Conservation (phyloP, 352 stramenopile species). For the Phytophthora nicotianae region DNA sequence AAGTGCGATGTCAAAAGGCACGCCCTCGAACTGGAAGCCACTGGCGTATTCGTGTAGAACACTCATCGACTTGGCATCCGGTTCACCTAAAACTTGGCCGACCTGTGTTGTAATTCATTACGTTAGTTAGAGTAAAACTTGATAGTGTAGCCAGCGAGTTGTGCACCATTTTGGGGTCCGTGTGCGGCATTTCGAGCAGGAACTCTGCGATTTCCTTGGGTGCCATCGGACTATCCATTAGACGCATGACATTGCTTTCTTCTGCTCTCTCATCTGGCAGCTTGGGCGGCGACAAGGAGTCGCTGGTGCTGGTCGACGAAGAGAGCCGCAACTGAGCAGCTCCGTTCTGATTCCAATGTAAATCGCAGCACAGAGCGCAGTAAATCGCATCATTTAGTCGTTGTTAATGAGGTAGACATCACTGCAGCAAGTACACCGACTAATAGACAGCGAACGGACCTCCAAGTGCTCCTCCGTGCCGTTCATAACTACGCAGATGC, state of each 20-base stretch:
- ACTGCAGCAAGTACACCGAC: neutral
- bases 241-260: constrained; percentile 37
- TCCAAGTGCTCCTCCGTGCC: constrained; percentile 17
- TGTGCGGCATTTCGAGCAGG: constrained; percentile 67
- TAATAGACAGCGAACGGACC: constrained; percentile 6
- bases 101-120: constrained; percentile 38
- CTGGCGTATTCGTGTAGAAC: constrained; percentile 79
- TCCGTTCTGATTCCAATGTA: constrained; percentile 2
- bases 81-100: constrained; percentile 69
- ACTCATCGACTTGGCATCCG: constrained; percentile 56
- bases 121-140: neutral
- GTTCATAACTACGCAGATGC: constrained; percentile 24
- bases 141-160: neutral
- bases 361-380: constrained; percentile 1
- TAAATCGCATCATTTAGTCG: constrained; percentile 1
- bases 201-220: constrained; percentile 69
- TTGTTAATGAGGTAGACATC: neutral
- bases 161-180: constrained; percentile 68
- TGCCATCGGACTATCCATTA: constrained; percentile 54
- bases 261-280: constrained; percentile 25
- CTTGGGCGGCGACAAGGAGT: constrained; percentile 20
- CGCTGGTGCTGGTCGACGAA: constrained; percentile 20
- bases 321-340: constrained; percentile 10
- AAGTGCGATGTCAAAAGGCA: constrained; percentile 68
- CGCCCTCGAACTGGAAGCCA: constrained; percentile 65